These are phyloP conservation scores for Xylaria sp. DNA, from an alignment of 495 filamentous ascomycete species.

Conservation along the genomic window DNA sequence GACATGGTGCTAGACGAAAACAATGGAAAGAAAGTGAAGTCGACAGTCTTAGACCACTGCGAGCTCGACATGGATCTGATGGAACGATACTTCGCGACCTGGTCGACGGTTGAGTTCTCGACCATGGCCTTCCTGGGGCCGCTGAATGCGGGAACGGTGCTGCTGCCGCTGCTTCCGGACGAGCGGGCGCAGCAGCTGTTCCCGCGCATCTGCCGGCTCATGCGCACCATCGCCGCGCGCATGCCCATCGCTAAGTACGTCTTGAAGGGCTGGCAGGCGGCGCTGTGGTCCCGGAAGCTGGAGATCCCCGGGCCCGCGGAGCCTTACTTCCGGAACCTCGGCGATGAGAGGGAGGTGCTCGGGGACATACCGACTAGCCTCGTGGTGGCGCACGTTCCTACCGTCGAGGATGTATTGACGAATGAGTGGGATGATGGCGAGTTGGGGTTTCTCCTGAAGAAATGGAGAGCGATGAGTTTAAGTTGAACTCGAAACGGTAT, in stretches of 20 bases:
- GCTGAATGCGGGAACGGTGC: slow-evolving; percentile 14
- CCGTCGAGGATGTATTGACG: background rate
- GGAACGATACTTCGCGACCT: slow-evolving; percentile 21
- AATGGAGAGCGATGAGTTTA: slow-evolving; percentile 18
- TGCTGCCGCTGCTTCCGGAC: slow-evolving; percentile 14
- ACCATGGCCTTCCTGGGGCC: slow-evolving; percentile 24
- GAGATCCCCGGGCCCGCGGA: slow-evolving; percentile 1
- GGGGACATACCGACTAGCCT: background rate
- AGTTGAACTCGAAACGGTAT: background rate
- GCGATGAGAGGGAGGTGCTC: background rate
- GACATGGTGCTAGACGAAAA: slow-evolving; percentile 10
- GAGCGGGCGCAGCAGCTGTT: slow-evolving; percentile 4
- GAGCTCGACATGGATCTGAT: slow-evolving; percentile 10
- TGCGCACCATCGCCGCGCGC: slow-evolving; percentile 4
- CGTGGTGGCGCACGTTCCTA: slow-evolving; percentile 1
- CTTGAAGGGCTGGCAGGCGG: slow-evolving; percentile 18
- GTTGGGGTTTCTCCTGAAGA: slow-evolving; percentile 12
- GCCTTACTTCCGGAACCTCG: slow-evolving; percentile 20
- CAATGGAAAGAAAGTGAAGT: background rate
- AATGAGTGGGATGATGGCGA: slow-evolving; percentile 15
- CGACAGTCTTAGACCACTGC: background rate
- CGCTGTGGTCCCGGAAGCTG: background rate
- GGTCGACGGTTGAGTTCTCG: slow-evolving; percentile 11
- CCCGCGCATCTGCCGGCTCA: slow-evolving; percentile 20
- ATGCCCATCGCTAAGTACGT: slow-evolving; percentile 20